Conservation (phyloP, 2,329 filamentous ascomycete species). For the Curvularia spicifera region DNA sequence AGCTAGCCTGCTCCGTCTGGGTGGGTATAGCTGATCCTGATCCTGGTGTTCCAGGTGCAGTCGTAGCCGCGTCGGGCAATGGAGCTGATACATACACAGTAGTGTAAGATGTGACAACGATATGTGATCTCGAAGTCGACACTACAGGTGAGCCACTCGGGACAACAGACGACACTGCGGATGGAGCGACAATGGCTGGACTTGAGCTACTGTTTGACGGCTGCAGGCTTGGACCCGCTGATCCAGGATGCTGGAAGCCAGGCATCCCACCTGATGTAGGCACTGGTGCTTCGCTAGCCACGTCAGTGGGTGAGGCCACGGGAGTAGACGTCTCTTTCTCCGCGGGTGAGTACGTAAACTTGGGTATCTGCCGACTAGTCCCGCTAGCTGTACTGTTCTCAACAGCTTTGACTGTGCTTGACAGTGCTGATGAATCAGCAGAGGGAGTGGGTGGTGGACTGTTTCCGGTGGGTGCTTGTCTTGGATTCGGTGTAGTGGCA, state of each 20-base stretch:
- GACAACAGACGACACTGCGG: conserved; percentile 4
- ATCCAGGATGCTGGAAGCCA: conserved; percentile 29
- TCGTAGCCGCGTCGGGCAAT: conserved; percentile 8
- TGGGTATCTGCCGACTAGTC: conserved; percentile 24
- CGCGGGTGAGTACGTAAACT: conserved; percentile 37
- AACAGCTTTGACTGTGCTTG: conserved; percentile 22
- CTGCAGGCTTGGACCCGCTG: conserved; percentile 11
- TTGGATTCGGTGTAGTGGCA: conserved; percentile 10
- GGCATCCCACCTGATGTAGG: conserved; percentile 28
- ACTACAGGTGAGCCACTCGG: conserved; percentile 3
- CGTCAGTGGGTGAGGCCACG: conserved; percentile 14
- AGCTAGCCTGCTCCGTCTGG: conserved; percentile 9
- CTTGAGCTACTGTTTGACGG: conserved; percentile 5
- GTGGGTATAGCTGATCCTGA: conserved; percentile 14
- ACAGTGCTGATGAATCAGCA: conserved; percentile 5
- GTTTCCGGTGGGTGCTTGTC: conserved; percentile 14
- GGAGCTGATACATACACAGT: conserved; percentile 31
- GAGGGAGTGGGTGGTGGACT: conserved; percentile 9
- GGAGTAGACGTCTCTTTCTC: conserved; percentile 21
- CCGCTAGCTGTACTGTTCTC: conserved; percentile 24
- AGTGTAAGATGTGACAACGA: conserved; percentile 38
- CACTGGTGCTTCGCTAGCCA: conserved; percentile 11
- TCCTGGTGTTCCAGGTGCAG: conserved; percentile 5
- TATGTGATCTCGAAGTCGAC: conserved; percentile 9
- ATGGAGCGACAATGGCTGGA: conserved; percentile 8